Percentiles rank a stretch among this genome's conserved stretches.
phyloP scores from a whole-genome alignment of 2,329 filamentous ascomycete species.

The Epicoccum nigrum region DNA sequence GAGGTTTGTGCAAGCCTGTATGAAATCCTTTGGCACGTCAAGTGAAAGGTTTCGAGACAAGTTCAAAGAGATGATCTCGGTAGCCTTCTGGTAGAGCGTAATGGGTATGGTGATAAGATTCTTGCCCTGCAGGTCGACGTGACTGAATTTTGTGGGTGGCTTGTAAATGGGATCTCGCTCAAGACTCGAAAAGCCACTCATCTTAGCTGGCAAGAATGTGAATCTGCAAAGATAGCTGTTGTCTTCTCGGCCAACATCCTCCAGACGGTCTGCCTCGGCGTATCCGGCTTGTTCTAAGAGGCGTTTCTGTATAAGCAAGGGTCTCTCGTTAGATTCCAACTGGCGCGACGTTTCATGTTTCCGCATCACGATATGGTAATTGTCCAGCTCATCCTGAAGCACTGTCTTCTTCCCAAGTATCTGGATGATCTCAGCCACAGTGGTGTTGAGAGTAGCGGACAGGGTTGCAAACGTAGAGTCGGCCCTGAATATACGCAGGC shows the following conservation, averaged over 20 bases:
- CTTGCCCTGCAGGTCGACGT: constrained; percentile 87
- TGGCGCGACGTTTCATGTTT: constrained; percentile 90
- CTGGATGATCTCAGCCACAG: constrained; percentile 84
- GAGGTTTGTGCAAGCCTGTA: constrained; percentile 88
- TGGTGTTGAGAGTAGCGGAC: constrained; percentile 81
- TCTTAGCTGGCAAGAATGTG: constrained; percentile 87
- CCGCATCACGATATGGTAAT: constrained; percentile 93
- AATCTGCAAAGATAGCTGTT: constrained; percentile 97
- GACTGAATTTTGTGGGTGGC: constrained; percentile 88
- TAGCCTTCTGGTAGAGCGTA: constrained; percentile 85
- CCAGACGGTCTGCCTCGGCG: constrained; percentile 81
- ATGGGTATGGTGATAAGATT: constrained; percentile 96
- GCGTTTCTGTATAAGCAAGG: constrained; percentile 88
- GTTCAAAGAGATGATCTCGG: constrained; percentile 93
- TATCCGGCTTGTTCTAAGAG: constrained; percentile 93
- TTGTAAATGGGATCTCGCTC: constrained; percentile 79
- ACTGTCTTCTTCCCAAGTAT: constrained; percentile 95
- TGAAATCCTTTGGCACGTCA: constrained; percentile 93
- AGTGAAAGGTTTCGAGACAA: constrained; percentile 90
- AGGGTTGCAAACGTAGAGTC: constrained; percentile 95
- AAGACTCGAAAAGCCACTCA: constrained; percentile 75
- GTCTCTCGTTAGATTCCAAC: constrained; percentile 77
- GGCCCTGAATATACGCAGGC: constrained; percentile 91
- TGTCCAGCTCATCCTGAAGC: constrained; percentile 85
- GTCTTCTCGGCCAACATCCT: constrained; percentile 94